Base-by-base conservation (phyloP, 352 stramenopile species). In the Thraustochytrium striatum region DNA sequence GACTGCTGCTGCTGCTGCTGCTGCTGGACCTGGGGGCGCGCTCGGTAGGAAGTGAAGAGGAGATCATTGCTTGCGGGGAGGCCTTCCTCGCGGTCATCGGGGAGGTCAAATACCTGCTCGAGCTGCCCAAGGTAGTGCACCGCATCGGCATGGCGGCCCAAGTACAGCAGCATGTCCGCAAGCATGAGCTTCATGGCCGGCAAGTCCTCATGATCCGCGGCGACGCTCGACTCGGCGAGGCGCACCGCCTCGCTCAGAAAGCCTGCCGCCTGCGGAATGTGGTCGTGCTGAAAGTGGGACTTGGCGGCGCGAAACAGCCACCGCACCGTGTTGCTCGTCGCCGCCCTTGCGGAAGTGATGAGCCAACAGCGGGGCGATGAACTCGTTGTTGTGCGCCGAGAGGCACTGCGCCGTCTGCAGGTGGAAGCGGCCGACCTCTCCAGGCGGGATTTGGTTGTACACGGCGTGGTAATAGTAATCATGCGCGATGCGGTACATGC, bases 391-490 rank as follows among this genome's bases (percentile, higher is more conserved):
- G 41, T 43, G 25, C 16, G 28, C 47, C 13, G 32, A 38, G 8
- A 75, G 50, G 36, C 65, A 75, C 36, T 41, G 65, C 50, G 65
- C 65, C 25, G 65, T 75, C 19, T 55, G 30, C 35, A 50, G 52
- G 65, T 75, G 65, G 47, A 61, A 13, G 7, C 65, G 65, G 28
- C 50, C 65, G 3, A 75, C 44, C 52, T 75, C 65, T 9, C 65
- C 30, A 1, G 65, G 65, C 8, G 65, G 65, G 35, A 75, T 75
- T 43, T 55, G 43, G 21, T 75, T 75, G 50, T 75, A 75, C 11
- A 75, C 47, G 25, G 65, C 65, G 36, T 25, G 65, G 47, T 75
- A 61, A 28, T 75, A 75, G 36, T 75, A 75, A 43, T 75, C 65
- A 41, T 75, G 65, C 43, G 65, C 65, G 25, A 75, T 32, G 1